These are phyloP conservation scores for Stellera chamaejasme DNA, from an alignment of 345 rosid species.

Conservation along the genomic window DNA sequence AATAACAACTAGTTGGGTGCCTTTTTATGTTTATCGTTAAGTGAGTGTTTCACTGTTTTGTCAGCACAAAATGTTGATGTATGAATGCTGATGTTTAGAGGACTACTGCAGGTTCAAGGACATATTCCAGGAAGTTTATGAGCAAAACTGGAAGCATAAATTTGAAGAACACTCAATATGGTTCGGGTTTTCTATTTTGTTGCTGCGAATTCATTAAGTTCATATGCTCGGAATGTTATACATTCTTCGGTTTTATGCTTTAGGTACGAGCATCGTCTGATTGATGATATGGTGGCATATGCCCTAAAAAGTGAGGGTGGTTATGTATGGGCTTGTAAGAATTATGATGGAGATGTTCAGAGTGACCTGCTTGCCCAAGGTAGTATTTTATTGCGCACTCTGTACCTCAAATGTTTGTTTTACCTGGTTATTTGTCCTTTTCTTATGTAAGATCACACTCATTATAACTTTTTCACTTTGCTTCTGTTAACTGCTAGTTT, in stretches of 20 bases:
- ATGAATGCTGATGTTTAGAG: constrained; percentile 14
- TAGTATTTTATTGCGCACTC: constrained; percentile 12
- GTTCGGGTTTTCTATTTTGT: constrained; percentile 29
- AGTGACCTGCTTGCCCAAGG: constrained; percentile 99
- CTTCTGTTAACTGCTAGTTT: background rate
- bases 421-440: background rate
- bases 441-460: background rate
- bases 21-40: background rate
- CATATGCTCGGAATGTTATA: constrained; percentile 3
- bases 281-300: constrained; percentile 99
- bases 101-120: constrained; percentile 73
- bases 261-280: constrained; percentile 98
- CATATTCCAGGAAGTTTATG: constrained; percentile 91
- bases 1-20: background rate
- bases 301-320: constrained; percentile 95
- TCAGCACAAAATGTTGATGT: background rate
- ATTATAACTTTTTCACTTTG: background rate
- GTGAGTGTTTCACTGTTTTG: background rate
- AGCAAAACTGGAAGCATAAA: constrained; percentile 83
- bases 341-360: constrained; percentile 97
- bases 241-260: constrained; percentile 4
- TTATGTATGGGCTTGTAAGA: constrained; percentile 99
- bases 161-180: constrained; percentile 91
- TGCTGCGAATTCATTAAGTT: background rate
- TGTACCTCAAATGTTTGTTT: background rate